phyloP scores from a whole-genome alignment of 2,329 filamentous ascomycete species.

The Penicillium sp. region DNA sequence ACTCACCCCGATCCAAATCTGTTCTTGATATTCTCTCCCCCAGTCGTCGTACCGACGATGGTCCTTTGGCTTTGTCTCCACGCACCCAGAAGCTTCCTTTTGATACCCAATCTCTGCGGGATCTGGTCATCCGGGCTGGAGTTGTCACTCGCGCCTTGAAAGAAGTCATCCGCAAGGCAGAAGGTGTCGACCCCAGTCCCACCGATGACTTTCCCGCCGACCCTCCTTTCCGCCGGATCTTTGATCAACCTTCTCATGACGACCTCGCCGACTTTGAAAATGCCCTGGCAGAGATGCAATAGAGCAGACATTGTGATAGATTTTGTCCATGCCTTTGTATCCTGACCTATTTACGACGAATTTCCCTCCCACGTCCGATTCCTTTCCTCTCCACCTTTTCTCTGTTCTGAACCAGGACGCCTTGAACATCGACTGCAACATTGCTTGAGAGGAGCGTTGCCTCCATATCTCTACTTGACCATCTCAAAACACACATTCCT shows the following conservation, averaged over 20 bases:
- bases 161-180: conserved; percentile 45
- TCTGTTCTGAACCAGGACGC: too few species aligned
- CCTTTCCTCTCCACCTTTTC: too few species aligned
- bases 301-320: background rate
- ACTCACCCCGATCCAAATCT: conserved; percentile 56
- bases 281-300: conserved; percentile 21
- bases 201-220: conserved; percentile 29
- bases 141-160: conserved; percentile 46
- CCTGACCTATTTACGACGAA: too few species aligned
- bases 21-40: conserved; percentile 57
- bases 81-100: conserved; percentile 54
- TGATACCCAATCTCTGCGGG: conserved; percentile 57
- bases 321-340: background rate
- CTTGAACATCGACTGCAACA: too few species aligned
- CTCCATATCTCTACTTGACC: too few species aligned
- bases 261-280: conserved; percentile 27
- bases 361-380: too few species aligned
- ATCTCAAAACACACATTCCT: too few species aligned
- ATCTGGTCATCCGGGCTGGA: conserved; percentile 51
- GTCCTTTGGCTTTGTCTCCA: conserved; percentile 19
- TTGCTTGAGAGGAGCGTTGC: too few species aligned
- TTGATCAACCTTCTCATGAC: conserved; percentile 36
- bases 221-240: conserved; percentile 45
- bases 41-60: conserved; percentile 34
- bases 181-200: conserved; percentile 37